Evolutionary conservation across 2,329 filamentous ascomycete genomes (phyloP).

Genomic region (Paraconiothyrium sp.): DNA sequence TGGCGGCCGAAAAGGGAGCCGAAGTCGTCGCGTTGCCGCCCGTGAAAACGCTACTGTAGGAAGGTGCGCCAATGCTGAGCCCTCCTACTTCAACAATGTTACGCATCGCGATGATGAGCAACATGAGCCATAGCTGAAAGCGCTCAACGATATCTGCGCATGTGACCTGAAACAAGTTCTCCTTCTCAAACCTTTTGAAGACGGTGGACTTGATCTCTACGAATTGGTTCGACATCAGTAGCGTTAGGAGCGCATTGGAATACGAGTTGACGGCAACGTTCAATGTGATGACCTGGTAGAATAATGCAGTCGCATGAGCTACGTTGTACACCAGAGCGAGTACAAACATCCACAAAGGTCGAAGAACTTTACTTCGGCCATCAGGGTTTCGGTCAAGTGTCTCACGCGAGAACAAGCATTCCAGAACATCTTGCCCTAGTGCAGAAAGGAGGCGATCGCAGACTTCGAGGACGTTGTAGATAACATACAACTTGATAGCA

Average conservation of each 20-base stretch:
- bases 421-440: slow-evolving; percentile 92
- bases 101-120: slow-evolving; percentile 92
- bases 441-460: slow-evolving; percentile 90
- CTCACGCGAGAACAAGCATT: slow-evolving; percentile 93
- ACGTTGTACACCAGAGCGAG: slow-evolving; percentile 89
- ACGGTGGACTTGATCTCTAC: slow-evolving; percentile 99
- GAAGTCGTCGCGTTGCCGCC: slow-evolving; percentile 58
- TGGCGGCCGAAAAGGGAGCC: slow-evolving; percentile 69
- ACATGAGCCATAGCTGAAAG: slow-evolving; percentile 97
- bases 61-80: slow-evolving; percentile 64
- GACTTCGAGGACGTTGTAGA: slow-evolving; percentile 96
- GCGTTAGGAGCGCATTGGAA: slow-evolving; percentile 90
- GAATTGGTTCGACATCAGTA: slow-evolving; percentile 96
- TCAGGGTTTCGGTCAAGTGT: slow-evolving; percentile 87
- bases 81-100: slow-evolving; percentile 97
- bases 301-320: slow-evolving; percentile 84
- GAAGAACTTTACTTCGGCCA: slow-evolving; percentile 87
- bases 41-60: slow-evolving; percentile 41
- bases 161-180: slow-evolving; percentile 94
- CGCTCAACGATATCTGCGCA: slow-evolving; percentile 97
- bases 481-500: slow-evolving; percentile 97
- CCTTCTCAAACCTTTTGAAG: slow-evolving; percentile 98
- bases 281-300: slow-evolving; percentile 97
- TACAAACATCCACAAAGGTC: slow-evolving; percentile 90
- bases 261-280: slow-evolving; percentile 99